phyloP scores from a whole-genome alignment of 495 filamentous ascomycete species.

The Lasiosphaeria ovina region DNA sequence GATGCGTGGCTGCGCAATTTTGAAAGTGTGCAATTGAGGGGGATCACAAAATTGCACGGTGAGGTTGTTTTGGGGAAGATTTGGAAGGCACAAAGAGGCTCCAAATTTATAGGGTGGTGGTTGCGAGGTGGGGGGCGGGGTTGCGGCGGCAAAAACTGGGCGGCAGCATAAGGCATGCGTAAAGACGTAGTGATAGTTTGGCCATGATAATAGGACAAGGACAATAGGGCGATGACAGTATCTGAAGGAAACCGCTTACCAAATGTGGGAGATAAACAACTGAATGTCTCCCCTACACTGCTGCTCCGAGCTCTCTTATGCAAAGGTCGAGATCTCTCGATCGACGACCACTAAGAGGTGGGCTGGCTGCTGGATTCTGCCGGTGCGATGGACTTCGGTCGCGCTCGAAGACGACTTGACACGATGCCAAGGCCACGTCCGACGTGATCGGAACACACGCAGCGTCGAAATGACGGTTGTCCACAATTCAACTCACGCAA shows the following conservation, averaged over 20 bases:
- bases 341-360: slow-evolving; percentile 19
- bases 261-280: slow-evolving; percentile 92
- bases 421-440: slow-evolving; percentile 4
- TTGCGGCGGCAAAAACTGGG: background rate
- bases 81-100: background rate
- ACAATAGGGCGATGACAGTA: background rate
- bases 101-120: background rate
- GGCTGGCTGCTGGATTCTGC: too few species aligned
- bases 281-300: slow-evolving; percentile 87
- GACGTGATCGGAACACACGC: slow-evolving; percentile 10
- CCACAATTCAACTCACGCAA: slow-evolving; percentile 31
- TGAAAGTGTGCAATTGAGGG: background rate
- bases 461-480: slow-evolving; percentile 8
- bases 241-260: slow-evolving; percentile 55
- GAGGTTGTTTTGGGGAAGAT: too few species aligned
- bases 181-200: background rate
- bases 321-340: slow-evolving; percentile 36
- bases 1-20: background rate
- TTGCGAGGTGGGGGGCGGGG: background rate
- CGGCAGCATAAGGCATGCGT: background rate
- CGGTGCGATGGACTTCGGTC: too few species aligned
- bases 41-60: too few species aligned
- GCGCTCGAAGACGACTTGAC: background rate
- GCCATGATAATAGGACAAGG: background rate
- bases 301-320: slow-evolving; percentile 34